These are phyloP conservation scores for Chaetothyriales sp. DNA, from an alignment of 2,329 filamentous ascomycete species.

Conservation along the genomic window DNA sequence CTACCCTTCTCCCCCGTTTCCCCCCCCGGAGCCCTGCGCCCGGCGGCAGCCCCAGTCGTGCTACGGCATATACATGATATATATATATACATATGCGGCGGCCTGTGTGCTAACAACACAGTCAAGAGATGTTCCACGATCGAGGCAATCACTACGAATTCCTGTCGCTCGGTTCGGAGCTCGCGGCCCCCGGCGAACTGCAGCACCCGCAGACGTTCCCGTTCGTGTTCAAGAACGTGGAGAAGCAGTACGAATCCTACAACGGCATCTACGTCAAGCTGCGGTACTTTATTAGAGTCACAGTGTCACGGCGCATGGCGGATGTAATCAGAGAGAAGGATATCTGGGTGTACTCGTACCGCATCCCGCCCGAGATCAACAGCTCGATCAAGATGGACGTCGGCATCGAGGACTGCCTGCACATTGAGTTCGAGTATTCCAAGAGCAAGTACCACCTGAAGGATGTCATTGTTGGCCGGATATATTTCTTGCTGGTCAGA, in stretches of 20 bases:
- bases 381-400: slow-evolving; percentile 99
- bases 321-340: slow-evolving; percentile 98
- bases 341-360: slow-evolving; percentile 98
- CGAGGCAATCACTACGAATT: slow-evolving; percentile 99
- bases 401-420: slow-evolving; percentile 94
- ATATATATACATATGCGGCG: too few species aligned
- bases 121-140: slow-evolving; percentile 96
- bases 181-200: slow-evolving; percentile 90
- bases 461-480: slow-evolving; percentile 94
- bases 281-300: slow-evolving; percentile 94
- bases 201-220: slow-evolving; percentile 97
- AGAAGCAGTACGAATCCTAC: slow-evolving; percentile 99
- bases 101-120: slow-evolving; percentile 1
- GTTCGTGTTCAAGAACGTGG: slow-evolving; percentile 99
- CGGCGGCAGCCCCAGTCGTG: too few species aligned
- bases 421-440: slow-evolving; percentile 99
- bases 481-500: slow-evolving; percentile 93
- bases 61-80: too few species aligned
- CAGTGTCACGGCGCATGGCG: slow-evolving; percentile 89
- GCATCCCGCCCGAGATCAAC: slow-evolving; percentile 95
- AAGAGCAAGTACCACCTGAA: slow-evolving; percentile 99
- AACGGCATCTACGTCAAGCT: slow-evolving; percentile 99
- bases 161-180: slow-evolving; percentile 87
- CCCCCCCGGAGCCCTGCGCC: background rate
- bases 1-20: too few species aligned